Evolutionary conservation across 106 monocot genomes (phyloP).

Genomic region (Platanthera guangdongensis): DNA sequence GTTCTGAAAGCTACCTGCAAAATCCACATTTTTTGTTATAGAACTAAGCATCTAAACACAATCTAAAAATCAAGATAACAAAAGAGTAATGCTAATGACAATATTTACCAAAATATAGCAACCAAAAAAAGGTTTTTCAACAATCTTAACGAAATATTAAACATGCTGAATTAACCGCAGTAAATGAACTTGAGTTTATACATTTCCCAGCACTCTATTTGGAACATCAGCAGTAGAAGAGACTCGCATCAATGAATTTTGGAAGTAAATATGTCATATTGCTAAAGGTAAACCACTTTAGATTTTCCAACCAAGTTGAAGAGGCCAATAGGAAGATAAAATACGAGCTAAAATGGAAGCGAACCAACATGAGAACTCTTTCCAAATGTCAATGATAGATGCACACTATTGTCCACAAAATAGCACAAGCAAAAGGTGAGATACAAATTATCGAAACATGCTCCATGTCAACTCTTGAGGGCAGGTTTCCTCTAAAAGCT

Average conservation of each 20-base stretch:
- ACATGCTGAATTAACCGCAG: neutral
- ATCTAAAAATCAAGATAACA: neutral
- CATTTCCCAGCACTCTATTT: neutral
- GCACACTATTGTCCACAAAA: no score
- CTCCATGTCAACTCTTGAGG: no score
- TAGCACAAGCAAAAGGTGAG: no score
- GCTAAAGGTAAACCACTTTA: neutral
- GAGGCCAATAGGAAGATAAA: neutral
- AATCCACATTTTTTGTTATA: neutral
- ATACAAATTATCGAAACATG: no score
- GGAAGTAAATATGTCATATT: neutral
- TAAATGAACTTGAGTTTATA: neutral
- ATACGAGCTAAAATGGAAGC: neutral
- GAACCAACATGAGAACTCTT: neutral
- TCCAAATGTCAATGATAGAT: no score
- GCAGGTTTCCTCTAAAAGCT: no score
- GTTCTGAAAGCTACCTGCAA: slow-evolving; percentile 20
- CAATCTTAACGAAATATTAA: neutral
- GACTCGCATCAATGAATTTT: neutral
- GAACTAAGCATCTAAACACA: neutral
- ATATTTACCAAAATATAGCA: neutral
- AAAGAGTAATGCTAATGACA: neutral
- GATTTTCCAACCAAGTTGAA: neutral
- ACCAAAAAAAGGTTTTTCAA: neutral
- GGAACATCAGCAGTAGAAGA: neutral